Evolutionary conservation across 495 filamentous ascomycete genomes (phyloP), one percentile per base, ranked within the genome.

Genomic region (Bacidia gigantensis): DNA sequence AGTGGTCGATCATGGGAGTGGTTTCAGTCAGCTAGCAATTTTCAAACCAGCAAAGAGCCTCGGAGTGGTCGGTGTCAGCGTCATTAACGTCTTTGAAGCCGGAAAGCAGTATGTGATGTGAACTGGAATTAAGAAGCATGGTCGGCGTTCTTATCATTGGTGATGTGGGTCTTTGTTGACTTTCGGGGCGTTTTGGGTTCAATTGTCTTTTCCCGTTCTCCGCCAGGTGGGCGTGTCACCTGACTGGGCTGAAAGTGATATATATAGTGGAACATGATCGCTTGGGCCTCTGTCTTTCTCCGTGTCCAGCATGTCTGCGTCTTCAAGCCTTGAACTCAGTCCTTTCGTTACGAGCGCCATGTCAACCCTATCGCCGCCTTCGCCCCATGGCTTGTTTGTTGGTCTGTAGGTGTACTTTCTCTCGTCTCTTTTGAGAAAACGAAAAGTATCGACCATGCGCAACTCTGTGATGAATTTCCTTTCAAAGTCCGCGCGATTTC

Each of bases 401-500:
- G 67, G 59, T 35, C 59, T 55, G 47, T 65, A 69, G 9, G 59
- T 67, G 51, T 65, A 67, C 23, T 56, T 55, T 53, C 59, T 63
- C 58, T 58, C 61, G 14, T 32, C 22, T 9, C 60, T 58, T 3
- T 58, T 42, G 24, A 59, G 20, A 9, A 50, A 45, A 14, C 67
- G 54, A 22, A 61, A 71, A 14, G 59, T 55, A 54, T 71, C 68
- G 18, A 66, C 50, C 58, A 60, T 49, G 11, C 47, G 49, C 29
- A 51, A n/a, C 14, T 29, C 56, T 17, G 48, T 39, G n/a, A 79
- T 67, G 54, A 77, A 73, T 53, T 65, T 70, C 29, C 40, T 53
- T 46, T 72, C 66, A 50, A 78, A 79, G 38, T 78, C 73, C 11
- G 55, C 61, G 7, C 75, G 59, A 51, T 76, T 76, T 9, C 60